Evolutionary conservation across 805 yeast genomes (phyloP).

Genomic region (Wickerhamomyces bisporus): DNA sequence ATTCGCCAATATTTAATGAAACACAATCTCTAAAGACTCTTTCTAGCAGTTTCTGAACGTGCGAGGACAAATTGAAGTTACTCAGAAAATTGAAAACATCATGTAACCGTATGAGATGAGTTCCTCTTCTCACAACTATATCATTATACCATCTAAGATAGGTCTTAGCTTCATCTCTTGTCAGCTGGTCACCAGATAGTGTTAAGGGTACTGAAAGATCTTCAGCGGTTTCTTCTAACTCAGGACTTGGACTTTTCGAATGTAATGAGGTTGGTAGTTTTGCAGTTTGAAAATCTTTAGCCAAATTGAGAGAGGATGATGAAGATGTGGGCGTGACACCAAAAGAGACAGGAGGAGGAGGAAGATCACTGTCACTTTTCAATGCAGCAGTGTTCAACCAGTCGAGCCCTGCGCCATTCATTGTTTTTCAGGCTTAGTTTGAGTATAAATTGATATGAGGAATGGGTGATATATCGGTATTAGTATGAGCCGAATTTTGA

Average conservation of each 20-base stretch:
- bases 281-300: constrained; percentile 3
- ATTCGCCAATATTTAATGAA: constrained; percentile 80
- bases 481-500: too few species aligned
- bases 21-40: constrained; percentile 47
- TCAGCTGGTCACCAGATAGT: constrained; percentile 59
- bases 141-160: constrained; percentile 93
- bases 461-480: too few species aligned
- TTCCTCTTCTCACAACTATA: constrained; percentile 64
- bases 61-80: constrained; percentile 63
- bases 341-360: constrained; percentile 52
- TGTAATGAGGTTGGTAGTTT: background rate
- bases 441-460: background rate
- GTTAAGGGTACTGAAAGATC: constrained; percentile 54
- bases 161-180: constrained; percentile 74
- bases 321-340: constrained; percentile 30
- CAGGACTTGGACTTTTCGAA: background rate
- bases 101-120: constrained; percentile 57
- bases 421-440: background rate
- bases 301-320: constrained; percentile 13
- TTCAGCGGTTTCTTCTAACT: constrained; percentile 24
- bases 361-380: constrained; percentile 25
- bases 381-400: constrained; percentile 45
- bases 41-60: constrained; percentile 44
- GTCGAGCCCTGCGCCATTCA: constrained; percentile 37
- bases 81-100: constrained; percentile 77